Evolutionary conservation across 2,329 filamentous ascomycete genomes (phyloP).

Genomic region (Malbranchea zuffiana): DNA sequence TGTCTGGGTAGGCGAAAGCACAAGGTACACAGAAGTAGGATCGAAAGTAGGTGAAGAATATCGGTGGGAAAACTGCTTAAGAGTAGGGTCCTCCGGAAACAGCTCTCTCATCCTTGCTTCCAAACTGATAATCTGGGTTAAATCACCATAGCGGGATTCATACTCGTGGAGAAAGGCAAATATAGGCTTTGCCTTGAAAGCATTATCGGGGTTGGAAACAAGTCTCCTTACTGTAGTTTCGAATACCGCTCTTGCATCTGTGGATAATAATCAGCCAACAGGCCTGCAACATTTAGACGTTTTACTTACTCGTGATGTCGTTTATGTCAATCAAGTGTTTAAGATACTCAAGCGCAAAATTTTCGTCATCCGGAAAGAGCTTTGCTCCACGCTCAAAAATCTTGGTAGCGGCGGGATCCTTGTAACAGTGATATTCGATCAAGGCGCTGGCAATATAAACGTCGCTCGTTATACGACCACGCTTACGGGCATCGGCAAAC

Average conservation of each 20-base stretch:
- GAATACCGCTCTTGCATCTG: conserved; percentile 89
- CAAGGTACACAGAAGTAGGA: conserved; percentile 66
- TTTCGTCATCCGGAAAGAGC: conserved; percentile 85
- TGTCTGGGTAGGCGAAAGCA: conserved; percentile 76
- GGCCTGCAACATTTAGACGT: conserved; percentile 16
- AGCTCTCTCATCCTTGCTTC: conserved; percentile 87
- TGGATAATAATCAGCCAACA: no score
- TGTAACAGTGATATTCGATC: conserved; percentile 92
- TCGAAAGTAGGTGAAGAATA: conserved; percentile 68
- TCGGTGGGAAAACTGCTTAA: conserved; percentile 64
- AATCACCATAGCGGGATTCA: conserved; percentile 86
- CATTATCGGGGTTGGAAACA: conserved; percentile 61
- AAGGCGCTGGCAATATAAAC: conserved; percentile 89
- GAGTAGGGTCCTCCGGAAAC: conserved; percentile 76
- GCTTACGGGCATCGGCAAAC: conserved; percentile 77
- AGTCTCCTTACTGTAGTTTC: conserved; percentile 84
- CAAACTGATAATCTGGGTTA: conserved; percentile 79
- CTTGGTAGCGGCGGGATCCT: conserved; percentile 81
- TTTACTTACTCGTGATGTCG: conserved; percentile 72
- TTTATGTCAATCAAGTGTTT: conserved; percentile 89
- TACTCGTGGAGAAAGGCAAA: conserved; percentile 92
- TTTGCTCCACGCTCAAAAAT: conserved; percentile 93
- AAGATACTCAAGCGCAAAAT: conserved; percentile 88
- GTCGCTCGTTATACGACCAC: conserved; percentile 81
- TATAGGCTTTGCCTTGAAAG: conserved; percentile 67